A percentile compares a stretch with the other conserved stretches of the same genome.
Conservation (phyloP, 805 yeast species). For the Scheffersomyces amazonensis region DNA sequence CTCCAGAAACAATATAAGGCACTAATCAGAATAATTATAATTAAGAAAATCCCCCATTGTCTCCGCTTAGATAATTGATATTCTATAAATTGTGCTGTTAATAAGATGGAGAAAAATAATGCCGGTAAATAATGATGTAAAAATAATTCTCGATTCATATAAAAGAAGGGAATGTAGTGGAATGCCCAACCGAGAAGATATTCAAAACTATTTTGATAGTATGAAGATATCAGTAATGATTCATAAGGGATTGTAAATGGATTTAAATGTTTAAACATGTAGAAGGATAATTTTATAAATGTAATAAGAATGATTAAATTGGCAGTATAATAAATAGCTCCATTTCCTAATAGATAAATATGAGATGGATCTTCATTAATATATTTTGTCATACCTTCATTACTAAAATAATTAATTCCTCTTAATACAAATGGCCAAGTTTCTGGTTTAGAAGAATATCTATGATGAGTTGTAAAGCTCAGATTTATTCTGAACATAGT, state of each 20-base stretch:
- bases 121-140: constrained; percentile 50
- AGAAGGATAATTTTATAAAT: constrained; percentile 13
- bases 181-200: constrained; percentile 55
- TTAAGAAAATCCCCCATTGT: constrained; percentile 20
- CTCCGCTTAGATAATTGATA: constrained; percentile 27
- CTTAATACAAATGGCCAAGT: constrained; percentile 61
- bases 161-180: constrained; percentile 56
- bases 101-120: constrained; percentile 46
- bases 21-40: constrained; percentile 14
- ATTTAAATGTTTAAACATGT: constrained; percentile 22
- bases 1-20: constrained; percentile 21
- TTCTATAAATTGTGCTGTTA: constrained; percentile 44
- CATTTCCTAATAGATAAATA: constrained; percentile 65
- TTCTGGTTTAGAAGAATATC: constrained; percentile 51
- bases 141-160: constrained; percentile 36
- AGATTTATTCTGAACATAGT: constrained; percentile 52
- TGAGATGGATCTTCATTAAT: constrained; percentile 21
- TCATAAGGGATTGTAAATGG: constrained; percentile 24
- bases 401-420: constrained; percentile 60
- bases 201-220: constrained; percentile 26
- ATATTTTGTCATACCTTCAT: constrained; percentile 25
- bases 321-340: constrained; percentile 52
- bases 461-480: constrained; percentile 46
- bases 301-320: constrained; percentile 29
- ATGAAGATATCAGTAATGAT: constrained; percentile 8